Percentiles rank a stretch among this genome's conserved stretches.
These are phyloP conservation scores for Globisporangium spinosum DNA, from an alignment of 352 stramenopile genomes.

Conservation along the genomic window DNA sequence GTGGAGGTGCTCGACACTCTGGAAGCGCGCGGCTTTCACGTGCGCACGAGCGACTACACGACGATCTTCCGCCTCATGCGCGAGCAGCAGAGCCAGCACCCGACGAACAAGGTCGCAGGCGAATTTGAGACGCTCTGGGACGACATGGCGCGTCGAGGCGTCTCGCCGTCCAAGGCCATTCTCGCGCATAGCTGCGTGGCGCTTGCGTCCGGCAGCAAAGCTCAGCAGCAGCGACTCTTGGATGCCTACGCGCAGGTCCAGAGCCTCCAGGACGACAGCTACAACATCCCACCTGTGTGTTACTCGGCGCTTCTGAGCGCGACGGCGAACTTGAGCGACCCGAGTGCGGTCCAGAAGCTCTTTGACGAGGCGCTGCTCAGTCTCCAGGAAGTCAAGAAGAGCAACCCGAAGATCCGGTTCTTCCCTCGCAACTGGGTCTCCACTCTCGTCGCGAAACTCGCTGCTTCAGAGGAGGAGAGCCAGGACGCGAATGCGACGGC, in stretches of 20 bases:
- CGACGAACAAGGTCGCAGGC: slow-evolving; percentile 20
- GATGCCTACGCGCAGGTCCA: slow-evolving; percentile 19
- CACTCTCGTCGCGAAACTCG: slow-evolving; percentile 22
- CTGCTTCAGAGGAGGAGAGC: neutral
- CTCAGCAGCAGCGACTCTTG: slow-evolving; percentile 25
- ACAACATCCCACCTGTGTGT: slow-evolving; percentile 18
- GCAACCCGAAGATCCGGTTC: slow-evolving; percentile 12
- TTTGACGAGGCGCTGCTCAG: slow-evolving; percentile 25
- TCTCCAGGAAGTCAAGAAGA: slow-evolving; percentile 2
- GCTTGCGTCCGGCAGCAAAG: slow-evolving; percentile 16
- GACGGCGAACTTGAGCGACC: slow-evolving; percentile 9
- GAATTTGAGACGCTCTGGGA: slow-evolving; percentile 43
- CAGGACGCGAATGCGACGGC: slow-evolving; percentile 5
- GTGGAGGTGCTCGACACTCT: slow-evolving; percentile 34
- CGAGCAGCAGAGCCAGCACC: slow-evolving; percentile 14
- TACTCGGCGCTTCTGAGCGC: slow-evolving; percentile 24
- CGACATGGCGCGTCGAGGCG: slow-evolving; percentile 33
- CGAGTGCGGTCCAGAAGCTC: slow-evolving; percentile 21
- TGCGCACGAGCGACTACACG: slow-evolving; percentile 34
- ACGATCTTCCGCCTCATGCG: slow-evolving; percentile 42
- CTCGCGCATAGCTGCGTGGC: slow-evolving; percentile 30
- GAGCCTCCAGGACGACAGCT: slow-evolving; percentile 18
- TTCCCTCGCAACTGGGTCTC: slow-evolving; percentile 29
- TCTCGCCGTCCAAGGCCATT: slow-evolving; percentile 32
- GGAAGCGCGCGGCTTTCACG: slow-evolving; percentile 25